phyloP scores from a whole-genome alignment of 129 eudicot species.

The Pseudognaphalium luteoalbum region DNA sequence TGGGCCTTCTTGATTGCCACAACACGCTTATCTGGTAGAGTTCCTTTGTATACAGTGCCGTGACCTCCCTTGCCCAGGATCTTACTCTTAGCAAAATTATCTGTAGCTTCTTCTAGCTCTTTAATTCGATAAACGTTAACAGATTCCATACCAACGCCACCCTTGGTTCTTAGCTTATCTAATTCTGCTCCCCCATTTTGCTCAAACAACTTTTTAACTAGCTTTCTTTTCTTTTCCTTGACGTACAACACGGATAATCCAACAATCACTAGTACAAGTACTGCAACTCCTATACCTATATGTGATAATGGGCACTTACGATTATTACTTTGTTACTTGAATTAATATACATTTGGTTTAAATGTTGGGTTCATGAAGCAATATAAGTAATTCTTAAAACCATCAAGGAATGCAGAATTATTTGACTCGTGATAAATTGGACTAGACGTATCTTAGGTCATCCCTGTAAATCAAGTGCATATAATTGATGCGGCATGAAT shows the following conservation, averaged over 20 bases:
- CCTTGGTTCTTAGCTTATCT: background rate
- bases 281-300: background rate
- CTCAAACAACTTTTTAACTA: background rate
- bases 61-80: constrained; percentile 44
- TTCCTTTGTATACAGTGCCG: constrained; percentile 15
- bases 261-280: background rate
- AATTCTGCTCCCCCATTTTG: background rate
- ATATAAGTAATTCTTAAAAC: too few species aligned
- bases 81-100: constrained; percentile 35
- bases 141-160: background rate
- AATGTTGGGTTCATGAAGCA: too few species aligned
- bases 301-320: background rate
- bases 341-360: too few species aligned
- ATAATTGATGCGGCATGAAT: too few species aligned
- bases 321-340: background rate
- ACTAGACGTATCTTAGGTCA: too few species aligned
- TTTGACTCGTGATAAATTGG: too few species aligned
- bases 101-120: constrained; percentile 46
- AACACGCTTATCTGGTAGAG: constrained; percentile 34
- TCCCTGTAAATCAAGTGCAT: too few species aligned
- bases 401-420: too few species aligned
- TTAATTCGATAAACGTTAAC: background rate
- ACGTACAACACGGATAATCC: background rate
- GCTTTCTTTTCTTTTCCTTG: background rate
- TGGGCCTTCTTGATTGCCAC: constrained; percentile 48